phyloP scores from a whole-genome alignment of 768 basidiomycete genomes.

The Stropharia rugosoannulata region DNA sequence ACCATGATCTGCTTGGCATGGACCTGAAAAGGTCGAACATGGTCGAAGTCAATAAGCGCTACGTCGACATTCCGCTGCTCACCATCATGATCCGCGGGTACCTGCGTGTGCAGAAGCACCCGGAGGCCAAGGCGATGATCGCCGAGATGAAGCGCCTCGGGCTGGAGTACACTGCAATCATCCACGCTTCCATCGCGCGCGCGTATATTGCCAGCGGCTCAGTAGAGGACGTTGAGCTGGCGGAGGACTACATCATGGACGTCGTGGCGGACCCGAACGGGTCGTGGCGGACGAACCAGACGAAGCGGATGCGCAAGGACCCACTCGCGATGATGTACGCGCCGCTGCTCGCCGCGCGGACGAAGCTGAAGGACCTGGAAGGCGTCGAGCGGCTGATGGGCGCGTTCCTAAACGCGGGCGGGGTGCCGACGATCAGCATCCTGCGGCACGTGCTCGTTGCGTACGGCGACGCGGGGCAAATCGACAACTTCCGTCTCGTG shows the following conservation, averaged over 20 bases:
- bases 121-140: constrained; percentile 62
- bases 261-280: constrained; percentile 21
- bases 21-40: constrained; percentile 26
- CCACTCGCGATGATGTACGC: constrained; percentile 44
- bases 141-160: constrained; percentile 68
- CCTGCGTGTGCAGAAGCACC: constrained; percentile 51
- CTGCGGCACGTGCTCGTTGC: constrained; percentile 69
- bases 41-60: not conserved
- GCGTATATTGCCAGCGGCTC: constrained; percentile 54
- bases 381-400: constrained; percentile 59
- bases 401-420: constrained; percentile 52
- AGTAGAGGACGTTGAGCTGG: constrained; percentile 52
- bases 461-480: constrained; percentile 59
- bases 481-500: constrained; percentile 52
- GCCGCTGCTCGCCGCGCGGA: constrained; percentile 59
- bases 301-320: constrained; percentile 29
- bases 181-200: constrained; percentile 65
- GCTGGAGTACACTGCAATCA: constrained; percentile 66
- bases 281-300: constrained; percentile 33
- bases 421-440: constrained; percentile 54
- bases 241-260: constrained; percentile 51
- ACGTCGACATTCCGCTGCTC: constrained; percentile 59
- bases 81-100: constrained; percentile 78
- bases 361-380: constrained; percentile 37
- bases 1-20: constrained; percentile 61